Percentiles rank a stretch among this genome's conserved stretches.
These are phyloP conservation scores for Pseudocercospora vitis DNA, from an alignment of 2,329 filamentous ascomycete genomes.

Conservation along the genomic window DNA sequence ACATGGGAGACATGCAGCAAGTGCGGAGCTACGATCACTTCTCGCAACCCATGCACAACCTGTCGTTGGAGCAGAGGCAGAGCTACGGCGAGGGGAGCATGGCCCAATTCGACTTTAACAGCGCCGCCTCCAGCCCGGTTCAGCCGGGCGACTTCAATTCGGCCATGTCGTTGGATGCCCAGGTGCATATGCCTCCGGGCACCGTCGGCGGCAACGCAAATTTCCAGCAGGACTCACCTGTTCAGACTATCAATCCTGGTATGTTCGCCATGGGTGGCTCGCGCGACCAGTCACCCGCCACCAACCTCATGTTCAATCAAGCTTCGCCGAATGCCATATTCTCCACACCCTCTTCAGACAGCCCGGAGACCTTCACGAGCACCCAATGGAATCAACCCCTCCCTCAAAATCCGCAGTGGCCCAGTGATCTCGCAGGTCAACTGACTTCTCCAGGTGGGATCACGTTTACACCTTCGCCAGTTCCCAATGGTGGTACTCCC, in stretches of 20 bases:
- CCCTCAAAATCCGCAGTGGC: slow-evolving; percentile 37
- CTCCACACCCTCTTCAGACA: slow-evolving; percentile 40
- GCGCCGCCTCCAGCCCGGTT: slow-evolving; percentile 57
- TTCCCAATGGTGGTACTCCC: slow-evolving; percentile 33
- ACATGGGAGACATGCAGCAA: slow-evolving; percentile 27
- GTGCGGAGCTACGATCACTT: slow-evolving; percentile 34
- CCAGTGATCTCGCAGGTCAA: slow-evolving; percentile 33
- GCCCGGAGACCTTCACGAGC: slow-evolving; percentile 35
- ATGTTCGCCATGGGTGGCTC: slow-evolving; percentile 36
- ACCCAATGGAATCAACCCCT: slow-evolving; percentile 32
- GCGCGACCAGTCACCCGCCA: slow-evolving; percentile 36
- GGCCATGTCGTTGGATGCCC: slow-evolving; percentile 33
- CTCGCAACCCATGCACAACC: slow-evolving; percentile 36
- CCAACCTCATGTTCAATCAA: slow-evolving; percentile 34
- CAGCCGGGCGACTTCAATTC: slow-evolving; percentile 33
- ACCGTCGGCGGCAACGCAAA: slow-evolving; percentile 19
- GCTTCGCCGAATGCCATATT: slow-evolving; percentile 39
- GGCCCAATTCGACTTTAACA: slow-evolving; percentile 60
- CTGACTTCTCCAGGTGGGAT: slow-evolving; percentile 37
- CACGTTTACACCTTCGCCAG: slow-evolving; percentile 39
- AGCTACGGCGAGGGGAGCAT: slow-evolving; percentile 45
- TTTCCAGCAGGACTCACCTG: slow-evolving; percentile 34
- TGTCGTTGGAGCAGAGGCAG: slow-evolving; percentile 35
- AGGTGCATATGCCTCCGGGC: slow-evolving; percentile 27
- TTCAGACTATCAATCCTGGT: slow-evolving; percentile 38